A percentile compares a stretch with the other conserved stretches of the same genome.
Conservation (phyloP, 2,329 filamentous ascomycete genomes). For the Rhexocercosporidium sp. region DNA sequence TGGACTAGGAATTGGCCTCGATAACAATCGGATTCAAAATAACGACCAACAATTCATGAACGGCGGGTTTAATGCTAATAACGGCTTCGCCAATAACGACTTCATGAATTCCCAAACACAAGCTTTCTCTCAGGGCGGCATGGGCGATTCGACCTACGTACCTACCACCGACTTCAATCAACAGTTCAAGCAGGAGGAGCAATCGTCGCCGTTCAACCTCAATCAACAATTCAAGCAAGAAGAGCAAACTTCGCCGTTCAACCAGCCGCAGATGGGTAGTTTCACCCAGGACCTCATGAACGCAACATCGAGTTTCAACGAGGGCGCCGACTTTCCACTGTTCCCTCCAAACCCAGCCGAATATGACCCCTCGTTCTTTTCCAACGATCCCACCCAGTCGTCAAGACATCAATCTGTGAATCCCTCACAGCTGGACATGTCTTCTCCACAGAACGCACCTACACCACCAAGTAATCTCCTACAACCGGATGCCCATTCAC, state of each 20-base stretch:
- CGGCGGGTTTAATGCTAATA: slow-evolving; percentile 47
- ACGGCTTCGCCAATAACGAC: slow-evolving; percentile 45
- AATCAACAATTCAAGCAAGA: slow-evolving; percentile 41
- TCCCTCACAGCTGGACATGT: slow-evolving; percentile 54
- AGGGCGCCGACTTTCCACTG: slow-evolving; percentile 65
- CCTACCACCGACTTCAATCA: slow-evolving; percentile 39
- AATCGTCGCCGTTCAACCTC: slow-evolving; percentile 27
- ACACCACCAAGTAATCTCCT: slow-evolving; percentile 40
- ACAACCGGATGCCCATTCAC: slow-evolving; percentile 41
- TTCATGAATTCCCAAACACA: slow-evolving; percentile 50
- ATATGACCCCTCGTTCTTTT: slow-evolving; percentile 67
- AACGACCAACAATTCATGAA: slow-evolving; percentile 52
- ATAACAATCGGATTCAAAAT: slow-evolving; percentile 48
- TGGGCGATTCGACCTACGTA: slow-evolving; percentile 35
- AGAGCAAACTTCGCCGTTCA: slow-evolving; percentile 40
- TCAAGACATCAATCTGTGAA: slow-evolving; percentile 50
- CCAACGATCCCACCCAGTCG: slow-evolving; percentile 52
- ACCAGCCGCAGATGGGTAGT: slow-evolving; percentile 48
- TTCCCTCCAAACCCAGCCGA: slow-evolving; percentile 62
- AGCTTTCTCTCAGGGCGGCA: slow-evolving; percentile 37
- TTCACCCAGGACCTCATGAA: slow-evolving; percentile 55
- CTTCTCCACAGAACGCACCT: slow-evolving; percentile 44
- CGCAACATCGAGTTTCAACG: slow-evolving; percentile 55
- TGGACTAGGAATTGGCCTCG: slow-evolving; percentile 61
- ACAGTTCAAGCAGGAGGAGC: slow-evolving; percentile 40